phyloP scores from a whole-genome alignment of 1,139 yeast species.

The Yarrowia galli region DNA sequence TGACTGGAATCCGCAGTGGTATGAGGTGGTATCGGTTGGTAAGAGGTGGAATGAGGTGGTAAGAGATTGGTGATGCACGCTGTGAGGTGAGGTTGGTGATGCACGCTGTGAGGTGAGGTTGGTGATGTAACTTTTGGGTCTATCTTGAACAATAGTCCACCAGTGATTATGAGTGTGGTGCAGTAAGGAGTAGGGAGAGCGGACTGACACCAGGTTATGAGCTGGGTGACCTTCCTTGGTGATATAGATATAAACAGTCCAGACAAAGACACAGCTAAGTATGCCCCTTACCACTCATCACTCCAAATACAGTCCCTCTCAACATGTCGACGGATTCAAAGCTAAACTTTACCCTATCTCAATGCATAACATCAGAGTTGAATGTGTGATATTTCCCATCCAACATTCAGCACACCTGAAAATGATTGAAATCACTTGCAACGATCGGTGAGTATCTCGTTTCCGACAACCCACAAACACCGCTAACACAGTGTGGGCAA shows the following conservation, averaged over 20 bases:
- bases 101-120: no score
- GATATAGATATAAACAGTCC: no score
- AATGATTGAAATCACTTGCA: conserved; percentile 55
- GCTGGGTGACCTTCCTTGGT: no score
- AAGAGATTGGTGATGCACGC: no score
- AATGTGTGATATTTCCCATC: not conserved
- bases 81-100: no score
- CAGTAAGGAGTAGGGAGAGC: no score
- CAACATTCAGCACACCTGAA: not conserved
- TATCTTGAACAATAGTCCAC: no score
- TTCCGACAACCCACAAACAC: not conserved
- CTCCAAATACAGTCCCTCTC: not conserved
- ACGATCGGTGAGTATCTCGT: conserved; percentile 50
- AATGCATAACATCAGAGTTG: not conserved
- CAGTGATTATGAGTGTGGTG: no score
- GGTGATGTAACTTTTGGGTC: not conserved
- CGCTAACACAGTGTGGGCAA: conserved; percentile 69
- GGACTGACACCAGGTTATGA: no score
- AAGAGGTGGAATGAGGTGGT: not conserved
- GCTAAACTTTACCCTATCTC: not conserved
- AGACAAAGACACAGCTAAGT: no score
- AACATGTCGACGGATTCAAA: not conserved
- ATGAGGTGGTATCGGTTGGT: not conserved
- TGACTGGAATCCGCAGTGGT: not conserved
- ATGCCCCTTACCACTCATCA: no score